Evolutionary conservation across 2,329 filamentous ascomycete species (phyloP), one percentile per base, ranked within the genome.

Genomic region (Paecilomyces niveus): DNA sequence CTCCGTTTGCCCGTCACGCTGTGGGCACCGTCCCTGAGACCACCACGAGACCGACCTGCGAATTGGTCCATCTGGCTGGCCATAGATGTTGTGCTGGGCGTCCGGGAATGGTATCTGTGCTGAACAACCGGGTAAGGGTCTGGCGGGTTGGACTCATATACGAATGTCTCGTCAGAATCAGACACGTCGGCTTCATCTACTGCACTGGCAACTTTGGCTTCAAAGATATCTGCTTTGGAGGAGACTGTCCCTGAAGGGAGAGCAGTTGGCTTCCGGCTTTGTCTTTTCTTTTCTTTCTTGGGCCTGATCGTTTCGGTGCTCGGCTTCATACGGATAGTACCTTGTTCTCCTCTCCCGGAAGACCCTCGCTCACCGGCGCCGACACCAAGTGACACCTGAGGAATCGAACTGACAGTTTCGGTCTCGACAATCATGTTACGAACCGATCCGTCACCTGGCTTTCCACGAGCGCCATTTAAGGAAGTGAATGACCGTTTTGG

Each of bases 371-470:
- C 85, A 52, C 80, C 79, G 35, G 79, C 74, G 26, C 75, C 81
- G 39, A 84, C 84, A 33, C 88, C 86, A 29, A 96, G 80, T 9
- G 88, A 85, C 29, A 92, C 84, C 69, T 96, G 92, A 10, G 92
- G 91, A 57, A 97, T 89, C 2, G 92, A 96, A 51, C 86, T 89
- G 39, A 99, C 94, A 0, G 92, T 96, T 74, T 99, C 94, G 0
- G 94, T 97, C 77, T 99, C 94, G 13, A 97, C 93, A 9, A 91
- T 97, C 92, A 99, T 97, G 67, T 90, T 94, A 69, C 89, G 86
- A 58, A 87, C 83, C 35, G 89, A 88, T n/a, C 86, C 87, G 70
- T 96, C 90, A 55, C 81, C 71, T 29, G 84, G 79, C 70, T 92
- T 90, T 33, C 84, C 81, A 69, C 92, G 90, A 58, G 80, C 77